A percentile compares a stretch with the other conserved stretches of the same genome.
phyloP scores from a whole-genome alignment of 495 filamentous ascomycete species.

The Xylaria scruposa region DNA sequence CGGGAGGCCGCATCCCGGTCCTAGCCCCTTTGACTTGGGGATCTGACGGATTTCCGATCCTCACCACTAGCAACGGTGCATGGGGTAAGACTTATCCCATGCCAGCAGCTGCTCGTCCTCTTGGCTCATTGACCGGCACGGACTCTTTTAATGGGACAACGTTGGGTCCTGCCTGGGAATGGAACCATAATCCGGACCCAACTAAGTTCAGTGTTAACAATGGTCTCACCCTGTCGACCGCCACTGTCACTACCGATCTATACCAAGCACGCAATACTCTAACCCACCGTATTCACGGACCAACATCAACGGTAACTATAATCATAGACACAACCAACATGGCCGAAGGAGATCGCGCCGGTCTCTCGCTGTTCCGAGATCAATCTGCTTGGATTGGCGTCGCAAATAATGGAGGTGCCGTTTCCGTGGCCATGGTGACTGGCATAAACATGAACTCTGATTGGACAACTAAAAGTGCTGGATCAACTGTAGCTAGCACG shows the following conservation, averaged over 20 bases:
- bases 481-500: background rate
- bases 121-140: constrained; percentile 36
- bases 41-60: constrained; percentile 56
- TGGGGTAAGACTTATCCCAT: constrained; percentile 54
- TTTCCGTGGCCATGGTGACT: background rate
- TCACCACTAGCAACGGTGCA: constrained; percentile 41
- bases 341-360: background rate
- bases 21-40: constrained; percentile 58
- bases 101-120: constrained; percentile 41
- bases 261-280: constrained; percentile 60
- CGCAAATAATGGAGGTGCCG: background rate
- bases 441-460: background rate
- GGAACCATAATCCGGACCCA: constrained; percentile 65
- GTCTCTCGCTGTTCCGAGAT: constrained; percentile 5
- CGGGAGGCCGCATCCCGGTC: constrained; percentile 62
- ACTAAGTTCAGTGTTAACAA: constrained; percentile 31
- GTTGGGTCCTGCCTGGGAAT: constrained; percentile 58
- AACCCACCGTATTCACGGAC: constrained; percentile 58
- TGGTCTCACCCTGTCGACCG: constrained; percentile 51
- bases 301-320: constrained; percentile 37
- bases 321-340: constrained; percentile 8
- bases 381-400: constrained; percentile 13
- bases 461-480: background rate
- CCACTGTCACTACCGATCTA: constrained; percentile 56
- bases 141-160: constrained; percentile 49